phyloP scores from a whole-genome alignment of 1,284 basidiomycete species.

The Ceratobasidium sp. region DNA sequence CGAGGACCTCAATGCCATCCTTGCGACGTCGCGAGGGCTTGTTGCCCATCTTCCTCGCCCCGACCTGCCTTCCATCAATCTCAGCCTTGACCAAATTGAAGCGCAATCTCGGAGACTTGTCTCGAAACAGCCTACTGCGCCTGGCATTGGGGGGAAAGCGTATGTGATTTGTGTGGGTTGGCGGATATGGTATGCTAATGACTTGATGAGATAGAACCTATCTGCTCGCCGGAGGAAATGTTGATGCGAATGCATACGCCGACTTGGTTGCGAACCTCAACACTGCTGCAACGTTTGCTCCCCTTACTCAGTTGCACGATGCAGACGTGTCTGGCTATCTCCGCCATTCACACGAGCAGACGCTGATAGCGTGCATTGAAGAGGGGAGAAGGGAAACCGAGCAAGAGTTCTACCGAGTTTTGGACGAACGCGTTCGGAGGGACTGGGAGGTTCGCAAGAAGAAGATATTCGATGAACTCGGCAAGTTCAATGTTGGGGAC shows the following conservation, averaged over 20 bases:
- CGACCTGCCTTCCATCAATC: conserved; percentile 82
- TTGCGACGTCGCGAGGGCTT: conserved; percentile 73
- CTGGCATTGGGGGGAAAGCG: conserved; percentile 75
- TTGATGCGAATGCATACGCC: conserved; percentile 82
- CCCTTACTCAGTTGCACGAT: conserved; percentile 86
- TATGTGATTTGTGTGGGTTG: conserved; percentile 52
- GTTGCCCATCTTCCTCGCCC: conserved; percentile 76
- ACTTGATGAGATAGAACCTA: conserved; percentile 64
- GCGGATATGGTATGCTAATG: neutral
- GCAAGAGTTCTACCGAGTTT: conserved; percentile 79
- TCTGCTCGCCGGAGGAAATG: conserved; percentile 86
- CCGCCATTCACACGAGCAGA: conserved; percentile 91
- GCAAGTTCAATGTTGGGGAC: conserved; percentile 53
- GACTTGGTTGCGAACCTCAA: conserved; percentile 82
- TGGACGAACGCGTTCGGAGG: conserved; percentile 75
- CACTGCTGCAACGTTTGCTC: conserved; percentile 84
- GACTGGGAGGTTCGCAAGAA: conserved; percentile 93
- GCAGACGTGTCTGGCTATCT: conserved; percentile 89
- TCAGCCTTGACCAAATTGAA: conserved; percentile 91
- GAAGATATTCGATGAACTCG: conserved; percentile 88
- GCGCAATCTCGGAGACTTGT: conserved; percentile 83
- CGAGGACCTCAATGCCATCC: conserved; percentile 67
- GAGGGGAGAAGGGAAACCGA: conserved; percentile 86
- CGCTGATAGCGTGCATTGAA: conserved; percentile 91
- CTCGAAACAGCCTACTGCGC: conserved; percentile 66